A percentile compares a stretch with the other conserved stretches of the same genome.
phyloP scores from a whole-genome alignment of 2,329 filamentous ascomycete species.

The Aspergillus melleus region DNA sequence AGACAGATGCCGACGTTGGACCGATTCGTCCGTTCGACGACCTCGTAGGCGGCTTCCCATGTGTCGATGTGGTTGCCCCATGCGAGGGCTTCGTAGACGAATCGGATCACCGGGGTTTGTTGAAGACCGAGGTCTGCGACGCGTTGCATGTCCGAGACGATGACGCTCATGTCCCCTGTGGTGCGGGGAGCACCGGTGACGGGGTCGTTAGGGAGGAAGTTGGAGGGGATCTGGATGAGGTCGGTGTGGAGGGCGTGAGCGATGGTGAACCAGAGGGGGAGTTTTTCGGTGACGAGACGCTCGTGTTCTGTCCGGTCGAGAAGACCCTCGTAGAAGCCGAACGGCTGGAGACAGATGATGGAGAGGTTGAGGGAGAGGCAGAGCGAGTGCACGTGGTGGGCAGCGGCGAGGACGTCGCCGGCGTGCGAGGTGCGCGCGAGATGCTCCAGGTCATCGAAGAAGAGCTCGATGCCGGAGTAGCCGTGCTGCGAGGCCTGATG shows the following conservation, averaged over 20 bases:
- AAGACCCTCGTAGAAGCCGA: constrained; percentile 75
- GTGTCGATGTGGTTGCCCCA: constrained; percentile 70
- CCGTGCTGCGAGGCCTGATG: constrained; percentile 58
- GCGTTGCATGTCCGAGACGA: constrained; percentile 62
- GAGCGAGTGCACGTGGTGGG: constrained; percentile 52
- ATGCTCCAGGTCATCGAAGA: constrained; percentile 36
- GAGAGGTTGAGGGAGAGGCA: constrained; percentile 31
- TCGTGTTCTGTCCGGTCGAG: constrained; percentile 61
- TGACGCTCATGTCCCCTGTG: constrained; percentile 55
- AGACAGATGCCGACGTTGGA: constrained; percentile 75
- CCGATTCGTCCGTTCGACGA: constrained; percentile 64
- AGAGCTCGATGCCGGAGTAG: constrained; percentile 39
- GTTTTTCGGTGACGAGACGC: constrained; percentile 57
- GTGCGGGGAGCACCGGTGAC: constrained; percentile 41
- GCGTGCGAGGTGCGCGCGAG: constrained; percentile 27
- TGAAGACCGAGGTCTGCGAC: constrained; percentile 67
- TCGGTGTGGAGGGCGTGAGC: constrained; percentile 66
- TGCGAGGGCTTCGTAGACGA: constrained; percentile 72
- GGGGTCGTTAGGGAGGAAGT: constrained; percentile 54
- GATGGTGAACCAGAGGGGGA: constrained; percentile 69
- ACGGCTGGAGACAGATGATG: constrained; percentile 67
- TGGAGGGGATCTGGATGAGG: constrained; percentile 72
- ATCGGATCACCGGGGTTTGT: constrained; percentile 59
- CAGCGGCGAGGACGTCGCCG: constrained; percentile 26
- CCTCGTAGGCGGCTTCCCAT: constrained; percentile 72